phyloP scores from a whole-genome alignment of 164 flowering plant genomes.

The Annona squamosa region DNA sequence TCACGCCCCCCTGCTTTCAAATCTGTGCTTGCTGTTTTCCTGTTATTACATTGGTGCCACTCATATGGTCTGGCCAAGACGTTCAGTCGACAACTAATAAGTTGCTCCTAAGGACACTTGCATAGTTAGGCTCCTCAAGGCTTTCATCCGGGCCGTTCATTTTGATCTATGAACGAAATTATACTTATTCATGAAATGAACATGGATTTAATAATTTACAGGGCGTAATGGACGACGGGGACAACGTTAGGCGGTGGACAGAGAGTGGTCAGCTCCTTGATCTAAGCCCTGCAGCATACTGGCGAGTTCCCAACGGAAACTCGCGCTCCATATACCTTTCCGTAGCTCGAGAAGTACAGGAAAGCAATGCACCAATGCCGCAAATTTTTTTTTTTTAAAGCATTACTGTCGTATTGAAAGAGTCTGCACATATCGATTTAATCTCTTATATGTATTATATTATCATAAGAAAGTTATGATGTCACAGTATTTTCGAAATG shows the following conservation, averaged over 20 bases:
- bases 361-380: not conserved
- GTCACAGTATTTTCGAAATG: too few relatives aligned
- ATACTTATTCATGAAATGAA: not conserved
- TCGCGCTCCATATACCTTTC: not conserved
- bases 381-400: too few relatives aligned
- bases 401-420: not conserved
- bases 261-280: not conserved
- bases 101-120: not conserved
- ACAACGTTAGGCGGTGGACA: not conserved
- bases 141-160: not conserved
- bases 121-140: not conserved
- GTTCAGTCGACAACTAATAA: not conserved
- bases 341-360: not conserved
- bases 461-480: not conserved
- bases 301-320: not conserved
- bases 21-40: not conserved
- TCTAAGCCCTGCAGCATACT: not conserved
- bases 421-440: not conserved
- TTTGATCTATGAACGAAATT: not conserved
- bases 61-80: too few relatives aligned
- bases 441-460: not conserved
- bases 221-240: not conserved
- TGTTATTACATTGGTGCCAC: constrained; percentile 8
- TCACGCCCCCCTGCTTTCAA: not conserved
- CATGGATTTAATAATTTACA: not conserved